Conservation (phyloP, 2,329 filamentous ascomycete species). For the Pseudocercospora pini-densiflorae region DNA sequence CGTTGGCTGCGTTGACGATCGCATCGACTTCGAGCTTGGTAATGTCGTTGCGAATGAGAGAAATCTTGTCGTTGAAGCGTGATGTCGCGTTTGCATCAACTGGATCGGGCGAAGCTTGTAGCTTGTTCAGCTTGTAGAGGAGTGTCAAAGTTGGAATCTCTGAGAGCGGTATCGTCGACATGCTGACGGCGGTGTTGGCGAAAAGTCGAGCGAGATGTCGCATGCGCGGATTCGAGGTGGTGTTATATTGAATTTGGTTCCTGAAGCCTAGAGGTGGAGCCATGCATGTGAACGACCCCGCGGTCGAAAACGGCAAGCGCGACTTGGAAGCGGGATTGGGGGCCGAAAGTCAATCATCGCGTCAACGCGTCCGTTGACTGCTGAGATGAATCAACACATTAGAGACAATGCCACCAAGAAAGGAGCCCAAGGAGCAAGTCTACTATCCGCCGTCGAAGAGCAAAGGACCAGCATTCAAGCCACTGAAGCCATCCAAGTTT, state of each 20-base stretch:
- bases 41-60: constrained; percentile 76
- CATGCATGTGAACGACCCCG: background rate
- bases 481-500: constrained; percentile 35
- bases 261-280: background rate
- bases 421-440: constrained; percentile 40
- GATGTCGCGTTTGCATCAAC: constrained; percentile 49
- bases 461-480: constrained; percentile 41
- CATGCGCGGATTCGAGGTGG: background rate
- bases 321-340: background rate
- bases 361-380: too few species aligned
- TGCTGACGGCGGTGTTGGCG: background rate
- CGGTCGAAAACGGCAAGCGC: background rate
- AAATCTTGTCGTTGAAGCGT: constrained; percentile 70
- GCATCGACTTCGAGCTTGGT: constrained; percentile 77
- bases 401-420: constrained; percentile 35
- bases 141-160: constrained; percentile 67
- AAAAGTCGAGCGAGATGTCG: background rate
- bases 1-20: constrained; percentile 94
- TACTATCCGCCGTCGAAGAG: constrained; percentile 40
- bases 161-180: constrained; percentile 46
- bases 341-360: background rate
- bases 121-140: constrained; percentile 66
- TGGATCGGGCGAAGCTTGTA: constrained; percentile 53
- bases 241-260: background rate
- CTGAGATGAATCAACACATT: background rate